Percentiles rank a stretch among this genome's conserved stretches.
phyloP scores from a whole-genome alignment of 2,329 filamentous ascomycete genomes.

The Cryphonectria nitschkei region DNA sequence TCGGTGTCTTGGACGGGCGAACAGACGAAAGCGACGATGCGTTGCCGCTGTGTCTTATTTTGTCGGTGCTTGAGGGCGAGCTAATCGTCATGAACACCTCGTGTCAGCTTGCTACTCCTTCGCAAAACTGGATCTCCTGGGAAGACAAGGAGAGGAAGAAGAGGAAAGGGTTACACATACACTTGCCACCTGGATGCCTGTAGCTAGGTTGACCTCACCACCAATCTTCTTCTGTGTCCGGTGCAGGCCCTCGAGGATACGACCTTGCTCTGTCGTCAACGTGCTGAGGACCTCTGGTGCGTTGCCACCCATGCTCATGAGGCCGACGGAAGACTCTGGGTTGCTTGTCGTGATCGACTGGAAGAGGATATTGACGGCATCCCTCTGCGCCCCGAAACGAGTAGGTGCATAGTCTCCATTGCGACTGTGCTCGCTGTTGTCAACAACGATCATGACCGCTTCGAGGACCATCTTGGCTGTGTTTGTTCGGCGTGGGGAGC shows the following conservation, averaged over 20 bases:
- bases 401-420: constrained; percentile 94
- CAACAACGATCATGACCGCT: constrained; percentile 99
- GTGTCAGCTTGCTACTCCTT: constrained; percentile 8
- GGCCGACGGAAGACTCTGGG: constrained; percentile 92
- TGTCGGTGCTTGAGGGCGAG: constrained; percentile 96
- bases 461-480: constrained; percentile 87
- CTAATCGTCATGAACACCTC: constrained; percentile 48
- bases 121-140: constrained; percentile 32
- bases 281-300: constrained; percentile 98
- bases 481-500: constrained; percentile 26
- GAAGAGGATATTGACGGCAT: constrained; percentile 94
- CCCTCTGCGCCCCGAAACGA: constrained; percentile 93
- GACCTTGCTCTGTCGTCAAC: constrained; percentile 93
- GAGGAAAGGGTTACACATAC: constrained; percentile 56
- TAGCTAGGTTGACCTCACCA: constrained; percentile 85
- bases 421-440: constrained; percentile 98
- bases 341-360: constrained; percentile 94
- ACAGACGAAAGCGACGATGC: constrained; percentile 96
- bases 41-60: constrained; percentile 95
- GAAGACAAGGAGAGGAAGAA: not conserved
- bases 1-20: constrained; percentile 89
- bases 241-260: constrained; percentile 90
- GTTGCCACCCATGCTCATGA: constrained; percentile 98
- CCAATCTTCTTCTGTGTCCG: constrained; percentile 89
- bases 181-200: constrained; percentile 91